Evolutionary conservation across 2,329 filamentous ascomycete genomes (phyloP).

Genomic region (Monascus ruber): DNA sequence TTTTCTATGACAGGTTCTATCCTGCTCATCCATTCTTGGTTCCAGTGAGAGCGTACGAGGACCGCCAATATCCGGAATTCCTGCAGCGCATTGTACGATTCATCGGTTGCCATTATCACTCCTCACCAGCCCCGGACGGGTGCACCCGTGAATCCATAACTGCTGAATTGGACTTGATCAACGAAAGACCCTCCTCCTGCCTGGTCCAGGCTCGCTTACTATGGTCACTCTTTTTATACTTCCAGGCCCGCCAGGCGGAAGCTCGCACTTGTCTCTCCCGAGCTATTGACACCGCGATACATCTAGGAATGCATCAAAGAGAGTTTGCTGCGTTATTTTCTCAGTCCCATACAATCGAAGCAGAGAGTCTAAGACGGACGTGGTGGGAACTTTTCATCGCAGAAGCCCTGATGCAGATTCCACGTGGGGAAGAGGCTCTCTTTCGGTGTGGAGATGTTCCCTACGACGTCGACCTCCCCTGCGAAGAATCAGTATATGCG

Average conservation of each 20-base stretch:
- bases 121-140: conserved; percentile 13
- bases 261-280: conserved; percentile 41
- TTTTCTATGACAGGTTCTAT: conserved; percentile 45
- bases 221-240: conserved; percentile 24
- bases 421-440: conserved; percentile 27
- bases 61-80: conserved; percentile 32
- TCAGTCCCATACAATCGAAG: conserved; percentile 46
- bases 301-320: conserved; percentile 61
- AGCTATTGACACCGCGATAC: conserved; percentile 58
- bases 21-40: conserved; percentile 44
- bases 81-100: conserved; percentile 41
- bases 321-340: conserved; percentile 38
- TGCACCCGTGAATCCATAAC: conserved; percentile 7
- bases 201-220: conserved; percentile 29
- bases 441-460: conserved; percentile 60
- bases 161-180: conserved; percentile 1
- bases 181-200: conserved; percentile 14
- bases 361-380: conserved; percentile 74
- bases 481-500: conserved; percentile 55
- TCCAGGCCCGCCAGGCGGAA: conserved; percentile 21
- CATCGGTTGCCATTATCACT: conserved; percentile 39
- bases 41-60: conserved; percentile 29
- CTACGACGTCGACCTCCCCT: conserved; percentile 61
- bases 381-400: conserved; percentile 76
- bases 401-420: conserved; percentile 69